Percentiles rank a stretch among this genome's conserved stretches.
phyloP scores from a whole-genome alignment of 148 eudicot species.

The Chenopodium formosanum region DNA sequence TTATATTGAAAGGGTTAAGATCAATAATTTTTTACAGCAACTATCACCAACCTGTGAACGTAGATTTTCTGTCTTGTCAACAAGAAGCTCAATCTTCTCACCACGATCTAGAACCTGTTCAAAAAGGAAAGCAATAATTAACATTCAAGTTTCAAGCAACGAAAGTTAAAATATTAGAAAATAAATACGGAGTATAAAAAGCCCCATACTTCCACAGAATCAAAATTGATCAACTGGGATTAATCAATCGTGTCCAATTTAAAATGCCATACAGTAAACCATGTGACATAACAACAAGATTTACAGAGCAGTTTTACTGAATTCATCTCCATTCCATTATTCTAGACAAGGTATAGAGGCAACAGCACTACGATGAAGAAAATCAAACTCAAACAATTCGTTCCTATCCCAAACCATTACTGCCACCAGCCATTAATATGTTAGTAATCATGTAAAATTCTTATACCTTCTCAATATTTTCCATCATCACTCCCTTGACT shows the following conservation, averaged over 20 bases:
- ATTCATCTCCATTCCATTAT: neutral
- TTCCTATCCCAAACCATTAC: neutral
- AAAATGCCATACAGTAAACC: too few species aligned
- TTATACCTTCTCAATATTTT: conserved; percentile 48
- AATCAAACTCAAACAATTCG: neutral
- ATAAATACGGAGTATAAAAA: neutral
- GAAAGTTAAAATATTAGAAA: neutral
- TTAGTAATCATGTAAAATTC: neutral
- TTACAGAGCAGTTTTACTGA: neutral
- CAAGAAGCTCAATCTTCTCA: conserved; percentile 55
- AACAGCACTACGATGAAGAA: neutral
- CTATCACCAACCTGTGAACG: conserved; percentile 45
- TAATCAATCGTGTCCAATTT: neutral
- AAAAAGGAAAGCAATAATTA: neutral
- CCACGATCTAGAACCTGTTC: conserved; percentile 52
- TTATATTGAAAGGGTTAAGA: neutral
- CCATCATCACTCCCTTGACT: conserved; percentile 62
- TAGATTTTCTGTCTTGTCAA: conserved; percentile 57
- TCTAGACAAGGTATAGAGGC: neutral
- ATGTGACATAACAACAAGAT: neutral
- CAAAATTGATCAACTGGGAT: neutral
- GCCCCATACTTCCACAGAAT: neutral
- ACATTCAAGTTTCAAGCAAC: neutral
- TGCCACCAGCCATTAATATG: neutral
- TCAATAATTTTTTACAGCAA: neutral